phyloP scores from a whole-genome alignment of 371 early-diverging fungal species.

The Gilbertella persicaria region DNA sequence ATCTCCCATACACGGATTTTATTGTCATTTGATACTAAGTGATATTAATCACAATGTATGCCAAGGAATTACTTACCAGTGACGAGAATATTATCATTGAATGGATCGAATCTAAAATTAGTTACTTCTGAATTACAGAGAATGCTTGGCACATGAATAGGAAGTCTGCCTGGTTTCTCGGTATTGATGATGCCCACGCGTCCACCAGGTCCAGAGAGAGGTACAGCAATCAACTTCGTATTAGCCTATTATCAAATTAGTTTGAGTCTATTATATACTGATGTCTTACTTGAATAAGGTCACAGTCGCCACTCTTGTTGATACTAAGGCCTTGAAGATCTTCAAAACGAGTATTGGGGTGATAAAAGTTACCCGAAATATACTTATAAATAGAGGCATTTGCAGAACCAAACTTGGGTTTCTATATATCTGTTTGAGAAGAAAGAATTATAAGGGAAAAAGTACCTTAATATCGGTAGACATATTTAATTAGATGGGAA shows the following conservation, averaged over 20 bases:
- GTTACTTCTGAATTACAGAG: slow-evolving; percentile 58
- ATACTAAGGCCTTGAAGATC: slow-evolving; percentile 65
- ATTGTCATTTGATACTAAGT: slow-evolving; percentile 68
- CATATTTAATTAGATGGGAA: too few species aligned
- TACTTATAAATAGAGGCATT: slow-evolving; percentile 62
- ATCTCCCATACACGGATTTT: slow-evolving; percentile 73
- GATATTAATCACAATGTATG: neutral
- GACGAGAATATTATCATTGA: slow-evolving; percentile 58
- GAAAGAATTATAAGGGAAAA: too few species aligned
- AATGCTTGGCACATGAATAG: slow-evolving; percentile 60
- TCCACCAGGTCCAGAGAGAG: slow-evolving; percentile 81
- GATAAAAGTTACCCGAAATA: slow-evolving; percentile 64
- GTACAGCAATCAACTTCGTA: slow-evolving; percentile 65
- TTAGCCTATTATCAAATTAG: slow-evolving; percentile 41
- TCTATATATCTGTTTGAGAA: too few species aligned
- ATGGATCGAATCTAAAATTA: slow-evolving; percentile 73
- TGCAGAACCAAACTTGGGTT: slow-evolving; percentile 36
- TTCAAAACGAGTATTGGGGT: slow-evolving; percentile 64
- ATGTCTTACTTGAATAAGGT: slow-evolving; percentile 56
- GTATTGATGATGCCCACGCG: slow-evolving; percentile 72
- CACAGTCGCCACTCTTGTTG: slow-evolving; percentile 67
- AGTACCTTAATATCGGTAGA: too few species aligned
- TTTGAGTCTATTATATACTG: neutral
- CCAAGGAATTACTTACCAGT: slow-evolving; percentile 35
- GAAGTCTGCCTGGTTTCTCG: slow-evolving; percentile 68